phyloP scores from a whole-genome alignment of 2,329 filamentous ascomycete species.

The Fusarium sarcochroum region DNA sequence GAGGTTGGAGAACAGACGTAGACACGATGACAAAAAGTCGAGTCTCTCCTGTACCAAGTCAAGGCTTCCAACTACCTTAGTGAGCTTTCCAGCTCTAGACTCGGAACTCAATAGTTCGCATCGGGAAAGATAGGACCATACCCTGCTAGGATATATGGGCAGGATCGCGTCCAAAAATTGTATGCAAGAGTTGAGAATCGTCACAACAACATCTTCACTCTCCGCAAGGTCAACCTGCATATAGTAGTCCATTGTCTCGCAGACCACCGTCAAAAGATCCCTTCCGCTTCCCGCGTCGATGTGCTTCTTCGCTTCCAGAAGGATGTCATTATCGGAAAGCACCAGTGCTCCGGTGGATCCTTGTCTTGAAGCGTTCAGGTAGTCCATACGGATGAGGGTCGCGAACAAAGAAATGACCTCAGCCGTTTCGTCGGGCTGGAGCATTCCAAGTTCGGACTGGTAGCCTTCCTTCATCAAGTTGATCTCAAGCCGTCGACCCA shows the following conservation, averaged over 20 bases:
- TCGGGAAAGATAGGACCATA: slow-evolving; percentile 91
- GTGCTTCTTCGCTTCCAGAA: slow-evolving; percentile 70
- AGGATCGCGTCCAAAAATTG: slow-evolving; percentile 84
- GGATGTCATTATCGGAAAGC: slow-evolving; percentile 58
- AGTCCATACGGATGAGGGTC: slow-evolving; percentile 73
- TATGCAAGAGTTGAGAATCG: slow-evolving; percentile 78
- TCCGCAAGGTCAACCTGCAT: slow-evolving; percentile 70
- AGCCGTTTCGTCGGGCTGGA: slow-evolving; percentile 73
- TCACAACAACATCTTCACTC: slow-evolving; percentile 75
- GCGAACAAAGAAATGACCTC: slow-evolving; percentile 83
- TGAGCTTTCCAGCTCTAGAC: slow-evolving; percentile 81
- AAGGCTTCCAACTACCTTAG: slow-evolving; percentile 82
- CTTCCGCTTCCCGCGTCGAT: slow-evolving; percentile 65
- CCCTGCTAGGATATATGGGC: slow-evolving; percentile 81
- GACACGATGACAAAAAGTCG: slow-evolving; percentile 80
- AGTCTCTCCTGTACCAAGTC: slow-evolving; percentile 85
- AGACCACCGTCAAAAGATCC: slow-evolving; percentile 86
- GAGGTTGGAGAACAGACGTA: slow-evolving; percentile 80
- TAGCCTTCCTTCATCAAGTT: slow-evolving; percentile 71
- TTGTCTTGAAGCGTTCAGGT: slow-evolving; percentile 53
- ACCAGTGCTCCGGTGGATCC: slow-evolving; percentile 52
- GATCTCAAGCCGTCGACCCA: slow-evolving; percentile 82
- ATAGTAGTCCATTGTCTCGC: slow-evolving; percentile 84
- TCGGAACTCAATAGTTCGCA: slow-evolving; percentile 85
- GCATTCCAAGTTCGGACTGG: slow-evolving; percentile 64